Evolutionary conservation across 306 rosid genomes (phyloP).

Genomic region (Cicer chorassanicum): DNA sequence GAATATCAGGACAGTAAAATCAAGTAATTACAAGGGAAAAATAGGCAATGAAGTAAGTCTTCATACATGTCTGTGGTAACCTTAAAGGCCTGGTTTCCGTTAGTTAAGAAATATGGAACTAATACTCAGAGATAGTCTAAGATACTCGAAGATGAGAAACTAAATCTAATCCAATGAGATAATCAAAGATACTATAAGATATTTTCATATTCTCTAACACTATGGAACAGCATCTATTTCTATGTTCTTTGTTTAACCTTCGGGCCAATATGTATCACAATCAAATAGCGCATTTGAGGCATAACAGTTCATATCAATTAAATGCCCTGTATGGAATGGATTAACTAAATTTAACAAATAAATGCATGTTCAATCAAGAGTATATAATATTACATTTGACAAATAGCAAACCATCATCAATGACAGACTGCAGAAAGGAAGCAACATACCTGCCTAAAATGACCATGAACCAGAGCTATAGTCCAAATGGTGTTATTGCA

Average conservation of each 20-base stretch:
- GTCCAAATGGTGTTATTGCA: constrained; percentile 94
- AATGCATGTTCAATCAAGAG: constrained; percentile 32
- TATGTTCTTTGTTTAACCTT: not conserved
- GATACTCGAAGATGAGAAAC: not conserved
- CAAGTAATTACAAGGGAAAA: not conserved
- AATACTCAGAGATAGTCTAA: not conserved
- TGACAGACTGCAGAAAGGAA: constrained; percentile 14
- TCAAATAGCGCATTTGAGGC: not conserved
- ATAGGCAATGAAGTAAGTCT: not conserved
- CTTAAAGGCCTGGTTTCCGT: not conserved
- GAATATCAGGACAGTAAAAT: constrained; percentile 34
- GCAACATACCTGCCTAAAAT: constrained; percentile 81
- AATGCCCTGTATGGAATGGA: not conserved
- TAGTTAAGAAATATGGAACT: constrained; percentile 9
- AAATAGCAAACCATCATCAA: not conserved
- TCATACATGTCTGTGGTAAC: not conserved
- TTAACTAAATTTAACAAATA: not conserved
- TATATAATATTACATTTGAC: constrained; percentile 2
- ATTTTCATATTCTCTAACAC: not conserved
- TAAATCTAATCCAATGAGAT: constrained; percentile 2
- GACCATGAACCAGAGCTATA: constrained; percentile 92
- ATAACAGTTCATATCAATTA: not conserved
- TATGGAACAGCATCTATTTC: not conserved
- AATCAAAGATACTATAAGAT: not conserved
- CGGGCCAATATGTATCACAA: not conserved